Conservation (phyloP, 169 alveolate genomes). For the Fabrea salina region DNA sequence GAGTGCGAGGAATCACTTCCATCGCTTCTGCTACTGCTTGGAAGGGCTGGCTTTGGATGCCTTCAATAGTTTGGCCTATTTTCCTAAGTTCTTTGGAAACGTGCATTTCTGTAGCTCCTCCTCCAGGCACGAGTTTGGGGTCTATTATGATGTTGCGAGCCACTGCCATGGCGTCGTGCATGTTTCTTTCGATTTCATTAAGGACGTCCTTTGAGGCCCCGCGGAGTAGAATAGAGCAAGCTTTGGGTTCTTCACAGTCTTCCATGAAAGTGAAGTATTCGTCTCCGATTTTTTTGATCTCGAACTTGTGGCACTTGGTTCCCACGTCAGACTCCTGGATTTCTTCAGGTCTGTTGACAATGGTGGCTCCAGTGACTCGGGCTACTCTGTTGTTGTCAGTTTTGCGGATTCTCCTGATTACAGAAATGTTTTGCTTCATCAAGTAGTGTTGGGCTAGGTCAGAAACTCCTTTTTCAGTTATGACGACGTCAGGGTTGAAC, state of each 20-base stretch:
- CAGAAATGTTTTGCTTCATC: constrained; percentile 92
- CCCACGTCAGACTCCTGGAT: constrained; percentile 92
- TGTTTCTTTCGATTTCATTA: constrained; percentile 96
- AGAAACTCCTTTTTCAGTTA: constrained; percentile 98
- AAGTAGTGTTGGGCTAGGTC: constrained; percentile 96
- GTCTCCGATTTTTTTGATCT: constrained; percentile 92
- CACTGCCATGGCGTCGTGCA: constrained; percentile 97
- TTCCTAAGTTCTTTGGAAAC: constrained; percentile 89
- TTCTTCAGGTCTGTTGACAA: constrained; percentile 98
- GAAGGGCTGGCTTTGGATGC: constrained; percentile 93
- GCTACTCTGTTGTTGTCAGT: constrained; percentile 97
- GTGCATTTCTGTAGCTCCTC: constrained; percentile 99
- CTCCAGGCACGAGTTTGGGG: constrained; percentile 98
- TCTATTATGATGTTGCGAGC: constrained; percentile 95
- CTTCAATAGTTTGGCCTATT: constrained; percentile 84
- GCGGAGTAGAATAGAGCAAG: constrained; percentile 96
- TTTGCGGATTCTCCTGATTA: constrained; percentile 91
- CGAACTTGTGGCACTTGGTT: constrained; percentile 94
- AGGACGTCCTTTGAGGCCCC: constrained; percentile 99
- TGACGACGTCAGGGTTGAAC: constrained; percentile 95
- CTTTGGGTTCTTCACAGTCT: constrained; percentile 92
- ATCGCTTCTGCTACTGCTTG: constrained; percentile 97
- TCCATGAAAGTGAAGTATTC: constrained; percentile 85
- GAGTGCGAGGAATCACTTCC: constrained; percentile 98
- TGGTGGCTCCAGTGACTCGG: constrained; percentile 96